A percentile compares a stretch with the other conserved stretches of the same genome.
These are phyloP conservation scores for Styphnolobium japonicum DNA, from an alignment of 306 rosid genomes.

Conservation along the genomic window DNA sequence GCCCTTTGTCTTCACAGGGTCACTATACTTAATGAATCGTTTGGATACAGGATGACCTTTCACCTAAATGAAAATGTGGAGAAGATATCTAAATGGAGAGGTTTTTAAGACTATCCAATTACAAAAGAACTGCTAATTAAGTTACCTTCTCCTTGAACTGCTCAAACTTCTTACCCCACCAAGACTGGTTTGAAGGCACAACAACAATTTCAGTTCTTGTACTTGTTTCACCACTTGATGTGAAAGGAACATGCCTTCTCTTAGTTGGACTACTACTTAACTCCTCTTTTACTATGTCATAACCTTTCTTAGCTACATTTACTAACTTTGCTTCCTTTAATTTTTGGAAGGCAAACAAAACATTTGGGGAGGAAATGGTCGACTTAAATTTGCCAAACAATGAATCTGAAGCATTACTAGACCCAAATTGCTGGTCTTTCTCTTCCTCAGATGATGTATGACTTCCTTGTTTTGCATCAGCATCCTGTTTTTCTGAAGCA, in stretches of 20 bases:
- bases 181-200: constrained; percentile 62
- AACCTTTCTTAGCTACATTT: constrained; percentile 75
- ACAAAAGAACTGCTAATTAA: neutral
- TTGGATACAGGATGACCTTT: constrained; percentile 58
- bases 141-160: constrained; percentile 72
- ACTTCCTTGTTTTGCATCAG: constrained; percentile 45
- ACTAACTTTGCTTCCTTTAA: constrained; percentile 67
- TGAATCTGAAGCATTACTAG: constrained; percentile 56
- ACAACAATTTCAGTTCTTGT: constrained; percentile 65
- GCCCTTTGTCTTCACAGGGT: constrained; percentile 74
- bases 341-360: constrained; percentile 64
- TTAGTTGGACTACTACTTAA: constrained; percentile 55
- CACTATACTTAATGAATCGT: constrained; percentile 49
- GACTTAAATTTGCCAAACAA: constrained; percentile 73
- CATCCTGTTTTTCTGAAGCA: constrained; percentile 47
- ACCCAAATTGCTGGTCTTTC: constrained; percentile 38
- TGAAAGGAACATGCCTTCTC: constrained; percentile 56
- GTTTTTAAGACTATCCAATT: neutral
- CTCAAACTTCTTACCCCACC: constrained; percentile 80
- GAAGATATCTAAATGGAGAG: constrained; percentile 12
- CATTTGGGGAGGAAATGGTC: constrained; percentile 53
- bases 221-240: constrained; percentile 62
- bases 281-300: constrained; percentile 77
- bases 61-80: constrained; percentile 44
- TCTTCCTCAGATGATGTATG: constrained; percentile 47